Conservation (phyloP, 2,329 filamentous ascomycete genomes). For the Xylariaceae sp. region DNA sequence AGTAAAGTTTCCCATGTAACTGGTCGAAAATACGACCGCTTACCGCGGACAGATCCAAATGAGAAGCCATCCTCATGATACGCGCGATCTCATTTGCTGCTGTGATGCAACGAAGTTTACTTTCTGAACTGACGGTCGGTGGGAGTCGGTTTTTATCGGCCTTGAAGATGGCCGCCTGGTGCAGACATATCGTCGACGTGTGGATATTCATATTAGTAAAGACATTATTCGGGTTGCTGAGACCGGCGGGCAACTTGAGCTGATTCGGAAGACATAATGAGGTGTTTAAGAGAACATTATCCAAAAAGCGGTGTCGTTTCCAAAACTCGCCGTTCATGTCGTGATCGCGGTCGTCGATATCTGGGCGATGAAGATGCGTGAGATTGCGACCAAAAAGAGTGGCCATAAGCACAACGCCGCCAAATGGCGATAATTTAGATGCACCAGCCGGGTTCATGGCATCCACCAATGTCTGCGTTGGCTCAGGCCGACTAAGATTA, state of each 20-base stretch:
- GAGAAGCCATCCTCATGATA: constrained; percentile 92
- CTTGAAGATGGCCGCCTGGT: constrained; percentile 97
- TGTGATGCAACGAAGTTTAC: constrained; percentile 87
- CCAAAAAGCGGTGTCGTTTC: constrained; percentile 85
- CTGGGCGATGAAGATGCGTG: constrained; percentile 83
- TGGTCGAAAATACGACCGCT: constrained; percentile 34
- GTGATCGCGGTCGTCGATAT: constrained; percentile 73
- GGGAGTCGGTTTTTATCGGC: constrained; percentile 84
- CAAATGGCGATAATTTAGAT: constrained; percentile 70
- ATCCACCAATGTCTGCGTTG: constrained; percentile 65
- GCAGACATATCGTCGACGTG: constrained; percentile 93
- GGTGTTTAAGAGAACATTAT: constrained; percentile 85
- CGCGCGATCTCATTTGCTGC: constrained; percentile 90
- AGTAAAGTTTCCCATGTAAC: neutral
- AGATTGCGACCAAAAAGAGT: constrained; percentile 88
- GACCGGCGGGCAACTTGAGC: constrained; percentile 71
- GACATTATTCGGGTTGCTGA: constrained; percentile 77
- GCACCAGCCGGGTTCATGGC: constrained; percentile 69
- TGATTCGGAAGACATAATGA: constrained; percentile 75
- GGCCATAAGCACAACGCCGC: constrained; percentile 78
- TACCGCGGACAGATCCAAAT: constrained; percentile 79
- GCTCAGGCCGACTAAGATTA: constrained; percentile 70
- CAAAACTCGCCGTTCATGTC: constrained; percentile 93
- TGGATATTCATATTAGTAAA: constrained; percentile 98
- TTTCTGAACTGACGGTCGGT: constrained; percentile 74